Percentiles rank a stretch among this genome's conserved stretches.
phyloP scores from a whole-genome alignment of 371 early-diverging fungal genomes.

The Mortierella sp. region DNA sequence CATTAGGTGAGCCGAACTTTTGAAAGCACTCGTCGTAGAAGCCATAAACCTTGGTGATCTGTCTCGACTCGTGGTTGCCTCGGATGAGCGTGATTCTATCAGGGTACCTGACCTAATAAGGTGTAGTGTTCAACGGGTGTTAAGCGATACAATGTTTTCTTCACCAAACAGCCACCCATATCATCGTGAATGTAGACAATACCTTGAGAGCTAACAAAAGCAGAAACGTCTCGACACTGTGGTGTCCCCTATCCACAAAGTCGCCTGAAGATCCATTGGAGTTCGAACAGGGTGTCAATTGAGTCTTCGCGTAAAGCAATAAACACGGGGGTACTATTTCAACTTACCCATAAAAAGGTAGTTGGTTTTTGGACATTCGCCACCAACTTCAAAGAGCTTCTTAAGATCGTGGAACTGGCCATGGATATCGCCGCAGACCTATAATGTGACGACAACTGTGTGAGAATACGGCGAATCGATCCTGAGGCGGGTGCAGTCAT shows the following conservation, averaged over 20 bases:
- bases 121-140: background rate
- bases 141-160: too few species aligned
- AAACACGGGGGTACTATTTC: background rate
- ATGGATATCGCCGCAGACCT: constrained; percentile 99
- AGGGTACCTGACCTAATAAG: constrained; percentile 84
- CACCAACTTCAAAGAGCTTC: constrained; percentile 96
- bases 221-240: constrained; percentile 98
- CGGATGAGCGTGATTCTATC: constrained; percentile 97
- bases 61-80: constrained; percentile 98
- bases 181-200: background rate
- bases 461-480: background rate
- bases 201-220: constrained; percentile 96
- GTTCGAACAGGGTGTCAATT: background rate
- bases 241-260: constrained; percentile 99
- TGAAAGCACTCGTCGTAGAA: constrained; percentile 99
- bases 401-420: constrained; percentile 98
- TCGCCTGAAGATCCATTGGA: constrained; percentile 76
- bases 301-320: background rate
- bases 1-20: constrained; percentile 97
- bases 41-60: constrained; percentile 99
- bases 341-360: constrained; percentile 95
- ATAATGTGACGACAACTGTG: background rate
- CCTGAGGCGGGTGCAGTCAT: background rate
- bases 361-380: constrained; percentile 97
- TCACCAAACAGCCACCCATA: too few species aligned